Evolutionary conservation across 208 protist species (phyloP).

Genomic region (Trypanosoma melophagium): DNA sequence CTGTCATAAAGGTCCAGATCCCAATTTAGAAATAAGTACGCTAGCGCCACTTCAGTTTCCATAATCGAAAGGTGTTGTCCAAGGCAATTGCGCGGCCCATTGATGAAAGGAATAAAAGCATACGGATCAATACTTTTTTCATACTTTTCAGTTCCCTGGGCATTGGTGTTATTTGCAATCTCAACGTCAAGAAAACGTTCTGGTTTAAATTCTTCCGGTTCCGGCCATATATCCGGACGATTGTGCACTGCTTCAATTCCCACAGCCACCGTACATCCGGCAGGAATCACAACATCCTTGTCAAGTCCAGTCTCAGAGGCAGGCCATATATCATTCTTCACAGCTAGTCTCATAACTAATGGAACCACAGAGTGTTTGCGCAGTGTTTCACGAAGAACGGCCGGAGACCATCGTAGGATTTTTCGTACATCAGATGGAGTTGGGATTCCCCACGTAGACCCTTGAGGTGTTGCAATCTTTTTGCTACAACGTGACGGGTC

Average conservation of each 20-base stretch:
- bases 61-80: slow-evolving; percentile 90
- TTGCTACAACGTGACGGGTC: slow-evolving; percentile 59
- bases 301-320: slow-evolving; percentile 76
- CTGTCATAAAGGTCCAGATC: slow-evolving; percentile 60
- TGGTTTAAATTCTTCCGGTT: slow-evolving; percentile 77
- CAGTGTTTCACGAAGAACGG: slow-evolving; percentile 84
- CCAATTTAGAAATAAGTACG: slow-evolving; percentile 77
- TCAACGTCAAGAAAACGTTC: slow-evolving; percentile 81
- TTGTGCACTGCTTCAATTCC: slow-evolving; percentile 83
- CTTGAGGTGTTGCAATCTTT: slow-evolving; percentile 61
- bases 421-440: slow-evolving; percentile 50
- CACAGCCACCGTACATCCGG: slow-evolving; percentile 73
- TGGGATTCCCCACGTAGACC: slow-evolving; percentile 61
- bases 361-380: slow-evolving; percentile 86
- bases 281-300: slow-evolving; percentile 66
- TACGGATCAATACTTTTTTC: slow-evolving; percentile 81
- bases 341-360: slow-evolving; percentile 78
- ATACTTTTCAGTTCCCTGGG: slow-evolving; percentile 39
- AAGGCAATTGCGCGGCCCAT: slow-evolving; percentile 91
- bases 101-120: slow-evolving; percentile 92
- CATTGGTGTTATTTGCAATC: slow-evolving; percentile 78
- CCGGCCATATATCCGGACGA: slow-evolving; percentile 75
- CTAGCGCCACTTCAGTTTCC: slow-evolving; percentile 81
- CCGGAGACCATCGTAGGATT: slow-evolving; percentile 71
- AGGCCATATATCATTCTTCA: slow-evolving; percentile 74